Conservation (phyloP, 345 rosid species). For the Gossypium australe region DNA sequence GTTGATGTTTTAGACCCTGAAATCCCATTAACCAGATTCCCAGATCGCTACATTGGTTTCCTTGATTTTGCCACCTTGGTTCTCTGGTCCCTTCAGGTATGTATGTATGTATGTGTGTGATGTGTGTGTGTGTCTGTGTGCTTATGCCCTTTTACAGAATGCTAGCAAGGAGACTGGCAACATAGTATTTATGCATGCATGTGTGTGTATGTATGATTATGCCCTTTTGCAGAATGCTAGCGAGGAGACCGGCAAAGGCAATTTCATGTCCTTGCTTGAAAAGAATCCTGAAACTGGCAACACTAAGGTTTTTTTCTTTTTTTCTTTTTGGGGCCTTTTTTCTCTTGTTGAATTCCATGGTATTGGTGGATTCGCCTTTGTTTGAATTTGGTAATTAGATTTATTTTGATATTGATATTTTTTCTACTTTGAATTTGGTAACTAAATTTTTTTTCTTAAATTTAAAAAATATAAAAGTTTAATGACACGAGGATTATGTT, state of each 20-base stretch:
- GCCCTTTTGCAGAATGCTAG: constrained; percentile 9
- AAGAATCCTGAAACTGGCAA: constrained; percentile 27
- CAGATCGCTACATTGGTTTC: constrained; percentile 37
- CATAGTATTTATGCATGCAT: too few relatives aligned
- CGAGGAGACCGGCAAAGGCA: constrained; percentile 9
- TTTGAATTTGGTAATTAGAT: too few relatives aligned
- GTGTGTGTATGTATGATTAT: background rate
- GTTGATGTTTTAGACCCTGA: constrained; percentile 26
- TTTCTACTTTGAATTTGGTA: too few relatives aligned
- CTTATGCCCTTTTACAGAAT: background rate
- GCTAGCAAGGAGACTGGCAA: constrained; percentile 12
- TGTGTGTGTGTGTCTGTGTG: background rate
- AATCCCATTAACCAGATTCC: constrained; percentile 18
- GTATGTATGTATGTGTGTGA: background rate
- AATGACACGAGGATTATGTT: too few relatives aligned
- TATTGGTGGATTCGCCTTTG: too few relatives aligned
- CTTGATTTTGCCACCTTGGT: constrained; percentile 33
- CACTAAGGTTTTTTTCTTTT: constrained; percentile 21
- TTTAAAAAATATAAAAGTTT: too few relatives aligned
- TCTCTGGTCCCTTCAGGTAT: constrained; percentile 31
- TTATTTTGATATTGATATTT: too few relatives aligned
- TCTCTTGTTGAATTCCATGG: background rate
- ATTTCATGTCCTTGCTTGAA: constrained; percentile 31
- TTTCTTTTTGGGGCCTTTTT: too few relatives aligned
- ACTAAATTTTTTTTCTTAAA: too few relatives aligned